Conservation (phyloP, 345 rosid species). For the Noccaea bulbosa region DNA sequence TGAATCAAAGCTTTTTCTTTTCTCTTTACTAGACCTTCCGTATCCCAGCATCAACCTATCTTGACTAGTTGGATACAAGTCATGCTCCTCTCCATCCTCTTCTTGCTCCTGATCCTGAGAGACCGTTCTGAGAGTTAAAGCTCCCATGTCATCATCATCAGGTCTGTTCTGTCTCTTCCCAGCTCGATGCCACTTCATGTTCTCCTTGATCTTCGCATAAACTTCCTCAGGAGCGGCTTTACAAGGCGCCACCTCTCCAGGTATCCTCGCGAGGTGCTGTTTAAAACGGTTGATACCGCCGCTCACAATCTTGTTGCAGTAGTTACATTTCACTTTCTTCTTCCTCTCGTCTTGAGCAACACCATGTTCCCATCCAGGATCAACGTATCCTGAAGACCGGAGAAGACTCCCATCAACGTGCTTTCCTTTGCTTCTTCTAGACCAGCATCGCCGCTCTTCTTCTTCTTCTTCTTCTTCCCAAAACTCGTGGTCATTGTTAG, state of each 20-base stretch:
- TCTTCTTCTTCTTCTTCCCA: constrained; percentile 43
- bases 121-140: constrained; percentile 48
- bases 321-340: constrained; percentile 76
- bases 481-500: constrained; percentile 46
- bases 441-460: constrained; percentile 35
- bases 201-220: constrained; percentile 71
- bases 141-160: constrained; percentile 53
- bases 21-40: constrained; percentile 52
- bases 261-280: constrained; percentile 82
- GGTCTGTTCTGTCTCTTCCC: constrained; percentile 65
- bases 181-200: constrained; percentile 81
- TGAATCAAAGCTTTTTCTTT: constrained; percentile 50
- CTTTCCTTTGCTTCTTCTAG: constrained; percentile 61
- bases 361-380: constrained; percentile 89
- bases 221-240: constrained; percentile 75
- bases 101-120: constrained; percentile 67
- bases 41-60: constrained; percentile 53
- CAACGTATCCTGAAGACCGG: constrained; percentile 74
- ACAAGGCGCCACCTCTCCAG: constrained; percentile 80
- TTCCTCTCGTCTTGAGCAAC: constrained; percentile 80
- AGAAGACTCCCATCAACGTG: constrained; percentile 57
- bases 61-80: constrained; percentile 50
- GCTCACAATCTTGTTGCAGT: constrained; percentile 70
- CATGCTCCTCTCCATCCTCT: constrained; percentile 48
- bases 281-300: constrained; percentile 85